phyloP scores from a whole-genome alignment of 176 grass and related monocot species.

The Triticum turgidum region DNA sequence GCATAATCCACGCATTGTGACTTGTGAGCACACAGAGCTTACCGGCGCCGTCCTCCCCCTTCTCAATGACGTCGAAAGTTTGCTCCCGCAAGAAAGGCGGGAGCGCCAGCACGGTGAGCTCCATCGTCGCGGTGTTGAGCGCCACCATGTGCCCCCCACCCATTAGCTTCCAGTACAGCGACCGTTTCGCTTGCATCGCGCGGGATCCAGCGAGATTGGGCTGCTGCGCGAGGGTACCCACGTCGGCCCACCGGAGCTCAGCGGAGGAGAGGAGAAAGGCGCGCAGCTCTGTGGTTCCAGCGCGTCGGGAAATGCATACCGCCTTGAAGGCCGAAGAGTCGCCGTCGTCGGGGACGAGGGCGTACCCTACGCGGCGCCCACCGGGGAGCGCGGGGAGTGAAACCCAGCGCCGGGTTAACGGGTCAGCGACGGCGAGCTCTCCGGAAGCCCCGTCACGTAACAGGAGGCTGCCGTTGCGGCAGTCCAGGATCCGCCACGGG shows the following conservation, averaged over 20 bases:
- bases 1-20: conserved; percentile 35
- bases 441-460: neutral
- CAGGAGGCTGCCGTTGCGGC: conserved; percentile 34
- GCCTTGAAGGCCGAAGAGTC: conserved; percentile 23
- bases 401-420: conserved; percentile 6
- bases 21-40: conserved; percentile 34
- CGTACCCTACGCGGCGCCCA: conserved; percentile 27
- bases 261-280: conserved; percentile 25
- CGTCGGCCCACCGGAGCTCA: conserved; percentile 27
- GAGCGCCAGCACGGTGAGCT: conserved; percentile 26
- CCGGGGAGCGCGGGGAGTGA: neutral
- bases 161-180: conserved; percentile 40
- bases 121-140: conserved; percentile 23
- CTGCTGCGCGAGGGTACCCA: neutral
- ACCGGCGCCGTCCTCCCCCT: neutral
- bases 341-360: conserved; percentile 38
- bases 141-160: conserved; percentile 22
- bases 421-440: conserved; percentile 35
- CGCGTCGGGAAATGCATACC: conserved; percentile 10
- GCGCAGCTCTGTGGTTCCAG: neutral
- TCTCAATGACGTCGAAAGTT: conserved; percentile 24
- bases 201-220: neutral
- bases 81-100: conserved; percentile 22
- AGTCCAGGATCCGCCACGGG: conserved; percentile 35
- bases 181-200: conserved; percentile 36